Percentiles rank a stretch among this genome's conserved stretches.
Conservation (phyloP, 352 stramenopile genomes). For the Pythium plurisporium region DNA sequence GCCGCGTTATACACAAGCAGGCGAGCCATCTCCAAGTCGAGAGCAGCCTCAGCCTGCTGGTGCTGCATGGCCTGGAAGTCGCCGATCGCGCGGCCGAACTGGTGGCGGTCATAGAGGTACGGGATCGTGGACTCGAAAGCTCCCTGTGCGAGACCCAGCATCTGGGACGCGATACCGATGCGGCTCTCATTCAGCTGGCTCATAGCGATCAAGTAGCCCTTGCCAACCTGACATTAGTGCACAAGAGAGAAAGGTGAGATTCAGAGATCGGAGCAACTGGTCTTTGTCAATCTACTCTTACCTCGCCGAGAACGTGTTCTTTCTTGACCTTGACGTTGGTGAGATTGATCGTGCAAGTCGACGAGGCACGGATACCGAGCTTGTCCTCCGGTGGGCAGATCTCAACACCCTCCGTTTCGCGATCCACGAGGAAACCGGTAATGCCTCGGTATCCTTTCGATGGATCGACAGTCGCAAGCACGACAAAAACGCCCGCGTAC, state of each 20-base stretch:
- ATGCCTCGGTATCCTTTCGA: conserved; percentile 96
- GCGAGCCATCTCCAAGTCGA: conserved; percentile 93
- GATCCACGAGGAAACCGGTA: conserved; percentile 97
- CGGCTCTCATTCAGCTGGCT: conserved; percentile 94
- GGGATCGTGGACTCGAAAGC: conserved; percentile 94
- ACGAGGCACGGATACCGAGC: conserved; percentile 94
- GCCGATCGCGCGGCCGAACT: conserved; percentile 93
- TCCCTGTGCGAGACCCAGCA: conserved; percentile 96
- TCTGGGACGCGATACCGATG: conserved; percentile 97
- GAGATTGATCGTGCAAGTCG: conserved; percentile 93
- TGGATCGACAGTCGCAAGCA: conserved; percentile 94
- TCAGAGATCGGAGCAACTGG: neutral
- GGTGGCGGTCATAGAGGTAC: conserved; percentile 95
- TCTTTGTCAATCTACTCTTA: conserved; percentile 20
- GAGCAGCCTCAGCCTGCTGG: conserved; percentile 94
- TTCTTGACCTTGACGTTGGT: conserved; percentile 92
- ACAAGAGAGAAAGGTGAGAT: neutral
- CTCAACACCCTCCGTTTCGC: conserved; percentile 88
- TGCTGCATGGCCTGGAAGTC: conserved; percentile 97
- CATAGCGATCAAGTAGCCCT: conserved; percentile 97
- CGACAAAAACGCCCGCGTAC: conserved; percentile 94
- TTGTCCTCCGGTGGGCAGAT: conserved; percentile 97
- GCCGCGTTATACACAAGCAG: conserved; percentile 95
- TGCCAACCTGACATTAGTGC: conserved; percentile 59
- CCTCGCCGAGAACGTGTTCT: conserved; percentile 91